Evolutionary conservation across 2,329 filamentous ascomycete genomes (phyloP).

Genomic region (Phyllosticta capitalensis): DNA sequence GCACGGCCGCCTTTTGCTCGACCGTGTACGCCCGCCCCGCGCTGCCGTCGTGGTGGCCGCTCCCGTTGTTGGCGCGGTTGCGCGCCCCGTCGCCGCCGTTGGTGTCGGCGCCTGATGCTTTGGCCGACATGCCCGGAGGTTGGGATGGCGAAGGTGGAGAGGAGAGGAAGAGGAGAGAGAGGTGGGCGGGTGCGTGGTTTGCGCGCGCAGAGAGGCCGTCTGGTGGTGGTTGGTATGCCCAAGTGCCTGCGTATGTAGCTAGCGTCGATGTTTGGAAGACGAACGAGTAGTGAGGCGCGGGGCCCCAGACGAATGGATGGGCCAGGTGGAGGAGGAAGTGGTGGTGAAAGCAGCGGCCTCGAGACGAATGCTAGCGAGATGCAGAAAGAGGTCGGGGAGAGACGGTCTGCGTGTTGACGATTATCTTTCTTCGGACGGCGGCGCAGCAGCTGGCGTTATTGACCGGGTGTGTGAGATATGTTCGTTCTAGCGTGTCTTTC

Average conservation of each 20-base stretch:
- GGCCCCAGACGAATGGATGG: background rate
- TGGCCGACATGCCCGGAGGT: constrained; percentile 30
- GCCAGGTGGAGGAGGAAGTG: too few relatives aligned
- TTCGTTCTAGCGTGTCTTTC: too few relatives aligned
- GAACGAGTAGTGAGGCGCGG: too few relatives aligned
- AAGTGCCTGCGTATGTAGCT: background rate
- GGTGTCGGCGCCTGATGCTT: constrained; percentile 34
- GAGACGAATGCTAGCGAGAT: too few relatives aligned
- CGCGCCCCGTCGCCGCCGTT: constrained; percentile 27
- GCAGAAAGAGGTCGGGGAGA: too few relatives aligned
- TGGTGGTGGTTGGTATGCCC: background rate
- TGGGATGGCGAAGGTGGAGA: background rate
- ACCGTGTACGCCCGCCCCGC: constrained; percentile 69
- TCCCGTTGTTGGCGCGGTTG: constrained; percentile 35
- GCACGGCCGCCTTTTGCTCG: constrained; percentile 85
- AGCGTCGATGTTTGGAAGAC: background rate
- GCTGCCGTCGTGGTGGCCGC: constrained; percentile 61
- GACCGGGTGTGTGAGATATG: too few relatives aligned
- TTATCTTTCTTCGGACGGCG: too few relatives aligned
- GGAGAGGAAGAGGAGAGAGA: background rate
- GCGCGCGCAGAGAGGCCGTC: background rate
- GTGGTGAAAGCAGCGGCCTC: background rate
- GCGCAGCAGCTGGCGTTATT: too few relatives aligned
- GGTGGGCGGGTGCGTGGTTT: background rate
- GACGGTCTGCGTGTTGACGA: too few relatives aligned